phyloP scores from a whole-genome alignment of 306 rosid species.

The Carpinus viminea region DNA sequence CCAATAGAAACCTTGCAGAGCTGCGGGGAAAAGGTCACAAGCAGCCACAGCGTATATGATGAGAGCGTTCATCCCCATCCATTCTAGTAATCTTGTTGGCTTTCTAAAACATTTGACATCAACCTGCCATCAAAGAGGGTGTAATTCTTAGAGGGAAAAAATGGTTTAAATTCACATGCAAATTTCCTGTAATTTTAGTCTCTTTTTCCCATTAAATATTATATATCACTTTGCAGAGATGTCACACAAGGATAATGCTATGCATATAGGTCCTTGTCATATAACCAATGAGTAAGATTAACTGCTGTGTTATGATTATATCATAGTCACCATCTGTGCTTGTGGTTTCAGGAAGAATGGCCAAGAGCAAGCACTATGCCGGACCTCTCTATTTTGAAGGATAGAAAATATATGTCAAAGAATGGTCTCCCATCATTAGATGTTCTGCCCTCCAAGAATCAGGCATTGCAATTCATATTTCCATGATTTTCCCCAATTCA shows the following conservation, averaged over 20 bases:
- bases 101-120: constrained; percentile 53
- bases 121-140: constrained; percentile 45
- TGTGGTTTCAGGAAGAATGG: neutral
- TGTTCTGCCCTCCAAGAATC: neutral
- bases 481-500: neutral
- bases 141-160: neutral
- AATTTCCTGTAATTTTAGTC: constrained; percentile 10
- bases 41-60: constrained; percentile 70
- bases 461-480: neutral
- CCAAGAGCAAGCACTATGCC: neutral
- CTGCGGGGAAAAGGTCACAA: constrained; percentile 66
- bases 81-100: constrained; percentile 59
- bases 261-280: neutral
- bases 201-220: constrained; percentile 5
- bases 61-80: constrained; percentile 87
- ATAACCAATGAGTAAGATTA: neutral
- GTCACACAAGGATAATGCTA: constrained; percentile 9
- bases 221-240: neutral
- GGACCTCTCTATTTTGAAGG: neutral
- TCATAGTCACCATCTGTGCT: neutral
- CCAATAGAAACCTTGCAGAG: constrained; percentile 77
- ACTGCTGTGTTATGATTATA: neutral
- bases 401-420: neutral
- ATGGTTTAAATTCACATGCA: constrained; percentile 21
- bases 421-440: neutral